These are phyloP conservation scores for Diphasiastrum complanatum DNA, from an alignment of 83 land plant genomes.

Conservation along the genomic window DNA sequence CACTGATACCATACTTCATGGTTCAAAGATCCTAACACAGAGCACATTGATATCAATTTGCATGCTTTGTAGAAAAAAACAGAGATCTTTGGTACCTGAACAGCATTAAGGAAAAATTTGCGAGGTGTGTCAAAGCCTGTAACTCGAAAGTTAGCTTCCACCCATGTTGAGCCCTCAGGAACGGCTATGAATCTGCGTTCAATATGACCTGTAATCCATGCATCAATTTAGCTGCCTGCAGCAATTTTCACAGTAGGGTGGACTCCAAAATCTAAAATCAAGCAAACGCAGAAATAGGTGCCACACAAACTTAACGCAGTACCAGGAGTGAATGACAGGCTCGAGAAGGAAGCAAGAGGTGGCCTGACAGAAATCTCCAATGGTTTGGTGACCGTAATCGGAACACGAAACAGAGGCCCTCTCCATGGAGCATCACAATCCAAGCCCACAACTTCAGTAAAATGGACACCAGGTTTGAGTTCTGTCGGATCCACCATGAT, in stretches of 20 bases:
- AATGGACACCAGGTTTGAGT: conserved; percentile 71
- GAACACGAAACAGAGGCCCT: conserved; percentile 86
- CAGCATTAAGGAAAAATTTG: conserved; percentile 64
- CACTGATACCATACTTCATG: too few relatives aligned
- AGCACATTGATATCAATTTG: too few relatives aligned
- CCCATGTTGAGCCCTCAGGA: conserved; percentile 90
- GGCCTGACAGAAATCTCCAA: conserved; percentile 34
- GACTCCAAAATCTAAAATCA: neutral
- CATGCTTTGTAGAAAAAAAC: too few relatives aligned
- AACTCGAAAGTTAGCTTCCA: conserved; percentile 63
- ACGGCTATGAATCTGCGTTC: conserved; percentile 82
- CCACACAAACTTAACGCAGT: neutral
- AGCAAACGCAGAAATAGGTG: neutral
- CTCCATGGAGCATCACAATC: conserved; percentile 89
- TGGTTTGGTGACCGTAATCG: conserved; percentile 81
- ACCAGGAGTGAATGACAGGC: conserved; percentile 68
- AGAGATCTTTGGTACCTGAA: too few relatives aligned
- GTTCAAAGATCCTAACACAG: too few relatives aligned
- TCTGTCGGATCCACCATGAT: conserved; percentile 76
- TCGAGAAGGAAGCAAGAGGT: conserved; percentile 49
- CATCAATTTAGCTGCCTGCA: too few relatives aligned
- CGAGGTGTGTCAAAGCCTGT: conserved; percentile 82
- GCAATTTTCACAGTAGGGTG: neutral
- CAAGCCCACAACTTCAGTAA: conserved; percentile 72
- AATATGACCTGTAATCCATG: conserved; percentile 71